Conservation (phyloP, 1,284 basidiomycete genomes). For the Schizophyllum commune region DNA sequence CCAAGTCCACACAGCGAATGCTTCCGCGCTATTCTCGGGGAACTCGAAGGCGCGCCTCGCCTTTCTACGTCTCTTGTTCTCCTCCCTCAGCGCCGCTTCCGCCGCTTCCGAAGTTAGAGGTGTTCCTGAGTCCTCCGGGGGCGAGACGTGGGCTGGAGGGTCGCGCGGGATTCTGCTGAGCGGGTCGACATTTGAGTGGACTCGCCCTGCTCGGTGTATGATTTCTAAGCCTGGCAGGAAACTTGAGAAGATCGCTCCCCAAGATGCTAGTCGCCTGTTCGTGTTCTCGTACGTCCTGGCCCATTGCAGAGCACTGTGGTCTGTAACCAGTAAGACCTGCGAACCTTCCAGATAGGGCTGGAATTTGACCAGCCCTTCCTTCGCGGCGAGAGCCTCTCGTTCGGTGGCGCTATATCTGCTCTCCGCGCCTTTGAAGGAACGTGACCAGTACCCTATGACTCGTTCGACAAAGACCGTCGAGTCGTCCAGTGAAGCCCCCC, state of each 20-base stretch:
- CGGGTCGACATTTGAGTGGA: slow-evolving; percentile 25
- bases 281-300: neutral
- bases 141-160: neutral
- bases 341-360: too few species aligned
- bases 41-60: neutral
- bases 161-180: neutral
- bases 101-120: neutral
- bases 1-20: neutral
- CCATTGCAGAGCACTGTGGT: neutral
- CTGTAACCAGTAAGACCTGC: too few species aligned
- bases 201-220: slow-evolving; percentile 4
- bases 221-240: neutral
- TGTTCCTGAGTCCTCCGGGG: neutral
- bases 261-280: neutral
- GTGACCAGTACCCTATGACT: slow-evolving; percentile 24
- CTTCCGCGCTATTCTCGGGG: neutral
- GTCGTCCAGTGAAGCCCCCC: slow-evolving; percentile 15
- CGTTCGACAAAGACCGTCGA: slow-evolving; percentile 20
- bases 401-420: neutral
- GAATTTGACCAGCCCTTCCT: neutral
- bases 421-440: slow-evolving; percentile 12
- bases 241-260: neutral
- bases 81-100: neutral
- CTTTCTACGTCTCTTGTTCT: neutral
- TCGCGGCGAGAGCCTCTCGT: neutral